These are phyloP conservation scores for Serendipita vermifera DNA, from an alignment of 768 basidiomycete genomes.

Conservation along the genomic window DNA sequence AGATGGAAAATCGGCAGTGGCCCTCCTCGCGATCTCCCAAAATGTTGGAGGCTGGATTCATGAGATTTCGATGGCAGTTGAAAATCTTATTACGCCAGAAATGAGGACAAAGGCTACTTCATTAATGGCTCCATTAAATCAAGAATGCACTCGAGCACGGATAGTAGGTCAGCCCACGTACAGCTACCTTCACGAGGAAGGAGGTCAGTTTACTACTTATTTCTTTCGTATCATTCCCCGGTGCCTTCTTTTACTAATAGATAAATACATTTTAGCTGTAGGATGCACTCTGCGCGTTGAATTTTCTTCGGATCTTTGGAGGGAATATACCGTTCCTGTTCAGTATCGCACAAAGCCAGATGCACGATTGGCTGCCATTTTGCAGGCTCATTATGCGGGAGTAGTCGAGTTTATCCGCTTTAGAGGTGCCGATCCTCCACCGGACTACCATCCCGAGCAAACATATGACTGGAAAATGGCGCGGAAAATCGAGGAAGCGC, in stretches of 20 bases:
- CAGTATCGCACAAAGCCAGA: slow-evolving; percentile 48
- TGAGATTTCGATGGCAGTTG: slow-evolving; percentile 29
- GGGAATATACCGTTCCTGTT: slow-evolving; percentile 31
- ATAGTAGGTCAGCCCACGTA: slow-evolving; percentile 29
- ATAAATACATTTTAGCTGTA: slow-evolving; percentile 34
- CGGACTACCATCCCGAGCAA: slow-evolving; percentile 5
- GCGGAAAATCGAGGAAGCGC: background rate
- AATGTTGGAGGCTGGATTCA: slow-evolving; percentile 47
- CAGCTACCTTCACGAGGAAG: slow-evolving; percentile 33
- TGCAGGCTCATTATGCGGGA: slow-evolving; percentile 41
- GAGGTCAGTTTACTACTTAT: slow-evolving; percentile 30
- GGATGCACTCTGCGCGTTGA: slow-evolving; percentile 39
- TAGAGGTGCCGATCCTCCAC: slow-evolving; percentile 26
- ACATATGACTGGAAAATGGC: background rate
- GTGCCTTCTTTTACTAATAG: slow-evolving; percentile 1
- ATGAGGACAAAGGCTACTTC: slow-evolving; percentile 34
- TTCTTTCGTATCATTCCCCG: background rate
- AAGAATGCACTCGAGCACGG: slow-evolving; percentile 35
- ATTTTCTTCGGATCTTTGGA: slow-evolving; percentile 27
- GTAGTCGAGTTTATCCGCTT: slow-evolving; percentile 49
- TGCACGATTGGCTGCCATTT: slow-evolving; percentile 45
- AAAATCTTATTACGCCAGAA: slow-evolving; percentile 33
- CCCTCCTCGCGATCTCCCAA: slow-evolving; percentile 49
- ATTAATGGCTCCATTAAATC: slow-evolving; percentile 33
- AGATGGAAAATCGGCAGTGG: slow-evolving; percentile 60